phyloP scores from a whole-genome alignment of 371 early-diverging fungal species.

The Fennellomyces sp. region DNA sequence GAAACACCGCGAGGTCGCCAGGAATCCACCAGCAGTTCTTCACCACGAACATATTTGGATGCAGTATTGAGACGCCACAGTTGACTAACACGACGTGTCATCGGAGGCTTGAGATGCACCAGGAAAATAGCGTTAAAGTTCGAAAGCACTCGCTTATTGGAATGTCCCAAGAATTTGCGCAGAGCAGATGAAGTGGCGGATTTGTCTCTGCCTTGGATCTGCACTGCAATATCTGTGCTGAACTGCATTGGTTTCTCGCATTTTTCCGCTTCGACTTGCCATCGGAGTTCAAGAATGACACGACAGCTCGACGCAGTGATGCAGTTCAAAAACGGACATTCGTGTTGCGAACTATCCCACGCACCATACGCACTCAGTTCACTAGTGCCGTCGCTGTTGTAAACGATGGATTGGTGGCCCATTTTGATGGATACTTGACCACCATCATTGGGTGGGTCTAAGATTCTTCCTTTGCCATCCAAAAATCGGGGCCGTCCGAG shows the following conservation, averaged over 20 bases:
- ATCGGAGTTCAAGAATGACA: conserved; percentile 58
- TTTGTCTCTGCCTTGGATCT: conserved; percentile 65
- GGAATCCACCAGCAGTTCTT: conserved; percentile 66
- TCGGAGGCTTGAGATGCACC: conserved; percentile 60
- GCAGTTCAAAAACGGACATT: conserved; percentile 71
- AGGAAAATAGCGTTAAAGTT: conserved; percentile 60
- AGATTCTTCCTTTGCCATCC: conserved; percentile 66
- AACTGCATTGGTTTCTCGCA: conserved; percentile 61
- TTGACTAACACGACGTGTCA: conserved; percentile 59
- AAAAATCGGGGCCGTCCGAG: conserved; percentile 71
- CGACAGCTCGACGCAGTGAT: conserved; percentile 65
- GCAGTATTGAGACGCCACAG: conserved; percentile 81
- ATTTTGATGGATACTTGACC: conserved; percentile 53
- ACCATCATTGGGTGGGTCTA: conserved; percentile 55
- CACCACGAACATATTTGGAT: conserved; percentile 83
- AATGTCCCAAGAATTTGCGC: conserved; percentile 25
- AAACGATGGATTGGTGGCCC: conserved; percentile 45
- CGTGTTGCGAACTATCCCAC: conserved; percentile 89
- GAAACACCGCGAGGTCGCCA: conserved; percentile 83
- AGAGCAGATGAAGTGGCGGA: conserved; percentile 28
- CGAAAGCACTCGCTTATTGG: conserved; percentile 37
- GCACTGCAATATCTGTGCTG: conserved; percentile 67
- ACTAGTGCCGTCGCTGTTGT: conserved; percentile 66
- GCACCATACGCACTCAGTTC: conserved; percentile 61
- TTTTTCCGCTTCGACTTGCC: conserved; percentile 63